Conservation (phyloP, 345 rosid genomes). For the Gossypium mustelinum region DNA sequence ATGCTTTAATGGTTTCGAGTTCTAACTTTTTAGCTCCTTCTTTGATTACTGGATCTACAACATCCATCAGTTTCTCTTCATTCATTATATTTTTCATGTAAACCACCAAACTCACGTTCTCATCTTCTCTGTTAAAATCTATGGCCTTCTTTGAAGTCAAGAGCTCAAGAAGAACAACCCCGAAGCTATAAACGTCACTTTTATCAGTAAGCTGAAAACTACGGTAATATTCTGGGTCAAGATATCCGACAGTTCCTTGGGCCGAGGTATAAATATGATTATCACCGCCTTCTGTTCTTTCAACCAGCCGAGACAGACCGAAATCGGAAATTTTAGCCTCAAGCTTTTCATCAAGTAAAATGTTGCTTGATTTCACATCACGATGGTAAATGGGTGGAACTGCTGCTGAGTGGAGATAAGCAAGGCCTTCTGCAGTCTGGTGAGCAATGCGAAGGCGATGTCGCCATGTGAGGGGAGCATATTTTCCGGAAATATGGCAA, state of each 20-base stretch:
- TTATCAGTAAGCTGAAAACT: conserved; percentile 57
- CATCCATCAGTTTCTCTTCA: neutral
- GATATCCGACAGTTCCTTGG: conserved; percentile 60
- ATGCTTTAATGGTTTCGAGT: neutral
- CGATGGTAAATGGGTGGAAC: conserved; percentile 1
- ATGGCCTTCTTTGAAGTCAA: conserved; percentile 49
- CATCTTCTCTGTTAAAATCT: conserved; percentile 49
- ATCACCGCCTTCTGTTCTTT: conserved; percentile 26
- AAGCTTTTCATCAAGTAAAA: neutral
- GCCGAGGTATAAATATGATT: conserved; percentile 55
- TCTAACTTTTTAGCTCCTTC: neutral
- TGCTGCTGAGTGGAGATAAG: conserved; percentile 2
- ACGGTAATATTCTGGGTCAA: conserved; percentile 59
- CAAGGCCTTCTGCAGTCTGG: neutral
- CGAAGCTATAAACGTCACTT: conserved; percentile 63
- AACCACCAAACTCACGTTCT: conserved; percentile 27
- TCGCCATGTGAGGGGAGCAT: neutral
- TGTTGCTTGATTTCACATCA: neutral
- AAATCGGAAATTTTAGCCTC: conserved; percentile 26
- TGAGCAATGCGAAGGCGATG: neutral
- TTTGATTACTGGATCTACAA: neutral
- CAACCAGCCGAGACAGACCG: conserved; percentile 47
- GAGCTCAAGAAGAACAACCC: conserved; percentile 60
- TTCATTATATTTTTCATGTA: neutral
- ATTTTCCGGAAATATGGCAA: neutral